Percentiles rank a stretch among this genome's conserved stretches.
phyloP scores from a whole-genome alignment of 2,329 filamentous ascomycete species.

The Pyrenophora teres region DNA sequence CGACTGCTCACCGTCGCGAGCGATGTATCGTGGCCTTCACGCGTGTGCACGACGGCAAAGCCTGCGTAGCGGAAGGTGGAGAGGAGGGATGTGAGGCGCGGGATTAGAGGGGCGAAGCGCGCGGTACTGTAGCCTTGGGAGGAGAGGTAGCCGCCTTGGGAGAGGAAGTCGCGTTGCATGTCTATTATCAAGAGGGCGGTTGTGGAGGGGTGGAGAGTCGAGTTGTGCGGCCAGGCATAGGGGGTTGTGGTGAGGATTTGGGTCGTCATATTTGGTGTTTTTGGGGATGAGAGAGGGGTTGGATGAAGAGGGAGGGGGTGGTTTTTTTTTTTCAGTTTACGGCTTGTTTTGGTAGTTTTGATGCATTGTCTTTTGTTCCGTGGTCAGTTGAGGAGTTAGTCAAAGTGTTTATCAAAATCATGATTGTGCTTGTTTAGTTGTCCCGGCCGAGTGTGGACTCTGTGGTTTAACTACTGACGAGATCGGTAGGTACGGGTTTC shows the following conservation, averaged over 20 bases:
- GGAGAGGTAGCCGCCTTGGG: conserved; percentile 56
- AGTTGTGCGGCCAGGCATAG: conserved; percentile 51
- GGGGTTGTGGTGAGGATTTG: conserved; percentile 37
- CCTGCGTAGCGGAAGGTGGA: conserved; percentile 47
- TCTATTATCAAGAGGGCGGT: conserved; percentile 61
- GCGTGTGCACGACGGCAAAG: conserved; percentile 56
- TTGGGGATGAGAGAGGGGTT: neutral
- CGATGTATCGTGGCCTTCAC: conserved; percentile 60
- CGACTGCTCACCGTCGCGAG: conserved; percentile 61
- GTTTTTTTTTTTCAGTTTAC: neutral
- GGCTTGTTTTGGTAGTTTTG: neutral
- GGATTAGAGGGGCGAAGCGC: conserved; percentile 52
- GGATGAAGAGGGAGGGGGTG: neutral
- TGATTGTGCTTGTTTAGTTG: neutral
- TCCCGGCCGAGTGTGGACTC: neutral
- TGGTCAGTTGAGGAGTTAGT: neutral
- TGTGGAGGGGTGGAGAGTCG: conserved; percentile 45
- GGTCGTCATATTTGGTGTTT: conserved; percentile 13
- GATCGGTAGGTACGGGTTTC: neutral
- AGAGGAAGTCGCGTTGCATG: conserved; percentile 61
- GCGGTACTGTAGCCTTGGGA: conserved; percentile 54
- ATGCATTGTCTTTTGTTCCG: neutral
- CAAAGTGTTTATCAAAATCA: neutral
- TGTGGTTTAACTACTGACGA: no score
- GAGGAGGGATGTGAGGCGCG: conserved; percentile 50